These are phyloP conservation scores for Aspergillus aculeatinus DNA, from an alignment of 2,329 filamentous ascomycete species.

Conservation along the genomic window DNA sequence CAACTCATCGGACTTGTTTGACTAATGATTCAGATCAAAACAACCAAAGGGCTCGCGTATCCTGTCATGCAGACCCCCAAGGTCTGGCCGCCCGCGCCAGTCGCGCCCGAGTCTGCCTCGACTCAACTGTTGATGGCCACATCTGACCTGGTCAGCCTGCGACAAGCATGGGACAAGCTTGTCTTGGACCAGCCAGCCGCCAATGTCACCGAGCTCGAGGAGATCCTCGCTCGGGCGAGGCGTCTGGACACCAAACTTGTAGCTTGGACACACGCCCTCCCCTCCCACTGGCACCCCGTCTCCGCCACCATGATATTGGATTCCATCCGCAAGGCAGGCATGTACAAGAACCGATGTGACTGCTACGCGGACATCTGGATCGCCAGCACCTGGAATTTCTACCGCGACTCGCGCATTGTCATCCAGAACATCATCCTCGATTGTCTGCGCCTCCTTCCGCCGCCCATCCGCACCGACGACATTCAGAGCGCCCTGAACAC, in stretches of 20 bases:
- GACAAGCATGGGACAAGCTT: slow-evolving; percentile 23
- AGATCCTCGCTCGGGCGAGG: slow-evolving; percentile 21
- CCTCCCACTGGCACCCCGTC: slow-evolving; percentile 24
- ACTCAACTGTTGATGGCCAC: slow-evolving; percentile 22
- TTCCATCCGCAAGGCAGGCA: slow-evolving; percentile 27
- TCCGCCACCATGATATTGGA: slow-evolving; percentile 25
- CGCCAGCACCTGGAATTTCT: slow-evolving; percentile 30
- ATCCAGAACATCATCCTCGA: slow-evolving; percentile 29
- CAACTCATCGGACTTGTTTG: neutral
- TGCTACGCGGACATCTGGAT: slow-evolving; percentile 33
- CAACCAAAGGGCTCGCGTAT: slow-evolving; percentile 17
- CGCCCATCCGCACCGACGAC: slow-evolving; percentile 1
- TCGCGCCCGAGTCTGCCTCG: slow-evolving; percentile 17
- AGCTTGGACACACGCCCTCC: slow-evolving; percentile 26
- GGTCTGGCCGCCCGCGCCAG: slow-evolving; percentile 23
- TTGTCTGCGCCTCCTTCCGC: slow-evolving; percentile 22
- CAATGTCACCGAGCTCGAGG: slow-evolving; percentile 10
- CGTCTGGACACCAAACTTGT: slow-evolving; percentile 23
- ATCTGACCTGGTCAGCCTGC: slow-evolving; percentile 25
- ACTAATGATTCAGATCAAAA: slow-evolving; percentile 24
- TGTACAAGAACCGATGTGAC: slow-evolving; percentile 29
- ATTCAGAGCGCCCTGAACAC: slow-evolving; percentile 7
- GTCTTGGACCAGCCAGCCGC: neutral
- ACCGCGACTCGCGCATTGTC: slow-evolving; percentile 30
- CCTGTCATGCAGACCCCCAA: slow-evolving; percentile 25